phyloP scores from a whole-genome alignment of 352 stramenopile species.

The Phytophthora meadii region DNA sequence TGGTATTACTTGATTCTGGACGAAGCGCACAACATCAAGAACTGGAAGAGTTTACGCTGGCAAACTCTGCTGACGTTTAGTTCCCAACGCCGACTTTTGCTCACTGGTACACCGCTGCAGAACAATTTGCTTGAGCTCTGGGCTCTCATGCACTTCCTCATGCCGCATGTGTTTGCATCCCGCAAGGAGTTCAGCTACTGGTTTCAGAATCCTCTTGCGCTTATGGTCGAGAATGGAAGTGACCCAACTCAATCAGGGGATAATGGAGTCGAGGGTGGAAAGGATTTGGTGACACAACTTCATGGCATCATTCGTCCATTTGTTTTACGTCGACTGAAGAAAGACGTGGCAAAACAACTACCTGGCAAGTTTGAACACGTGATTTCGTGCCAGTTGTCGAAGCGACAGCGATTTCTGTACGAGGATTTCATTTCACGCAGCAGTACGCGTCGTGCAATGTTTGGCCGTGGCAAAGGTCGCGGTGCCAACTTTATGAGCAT shows the following conservation, averaged over 20 bases:
- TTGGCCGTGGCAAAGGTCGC: constrained; percentile 85
- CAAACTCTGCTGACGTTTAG: constrained; percentile 99
- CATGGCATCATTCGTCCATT: constrained; percentile 99
- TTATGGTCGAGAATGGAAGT: constrained; percentile 74
- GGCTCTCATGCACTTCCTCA: constrained; percentile 98
- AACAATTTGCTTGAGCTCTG: constrained; percentile 99
- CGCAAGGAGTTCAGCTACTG: constrained; percentile 97
- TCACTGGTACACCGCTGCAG: constrained; percentile 98
- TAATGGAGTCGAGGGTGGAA: constrained; percentile 32
- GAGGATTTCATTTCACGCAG: constrained; percentile 98
- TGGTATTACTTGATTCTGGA: constrained; percentile 99
- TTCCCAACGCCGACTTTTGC: constrained; percentile 91
- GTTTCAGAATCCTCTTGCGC: constrained; percentile 97
- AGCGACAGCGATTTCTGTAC: constrained; percentile 96
- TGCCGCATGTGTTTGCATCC: constrained; percentile 96
- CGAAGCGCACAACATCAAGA: constrained; percentile 99
- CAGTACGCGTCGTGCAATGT: constrained; percentile 93
- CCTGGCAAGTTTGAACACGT: constrained; percentile 98
- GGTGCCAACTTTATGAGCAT: constrained; percentile 95
- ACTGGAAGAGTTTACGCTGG: constrained; percentile 98
- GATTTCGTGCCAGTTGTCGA: constrained; percentile 94
- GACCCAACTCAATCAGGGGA: constrained; percentile 80
- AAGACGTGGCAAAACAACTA: constrained; percentile 98
- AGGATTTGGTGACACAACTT: constrained; percentile 91
- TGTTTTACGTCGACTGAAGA: constrained; percentile 96